phyloP scores from a whole-genome alignment of 345 rosid species.

The Heritiera littoralis region DNA sequence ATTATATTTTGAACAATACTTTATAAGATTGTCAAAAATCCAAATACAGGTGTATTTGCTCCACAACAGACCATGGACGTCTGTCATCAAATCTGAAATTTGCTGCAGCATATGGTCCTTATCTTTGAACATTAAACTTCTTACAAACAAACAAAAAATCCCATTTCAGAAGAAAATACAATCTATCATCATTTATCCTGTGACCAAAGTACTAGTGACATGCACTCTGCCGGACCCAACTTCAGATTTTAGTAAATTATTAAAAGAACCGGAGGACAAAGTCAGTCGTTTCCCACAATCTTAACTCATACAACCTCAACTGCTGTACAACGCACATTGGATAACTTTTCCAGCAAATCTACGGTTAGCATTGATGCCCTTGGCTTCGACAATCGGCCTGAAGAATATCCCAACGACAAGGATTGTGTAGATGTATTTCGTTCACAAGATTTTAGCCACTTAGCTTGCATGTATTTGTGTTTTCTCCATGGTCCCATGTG shows the following conservation, averaged over 20 bases:
- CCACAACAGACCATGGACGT: neutral
- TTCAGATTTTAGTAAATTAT: neutral
- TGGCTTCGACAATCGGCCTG: constrained; percentile 31
- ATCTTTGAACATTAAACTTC: neutral
- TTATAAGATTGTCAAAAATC: neutral
- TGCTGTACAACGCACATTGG: constrained; percentile 38
- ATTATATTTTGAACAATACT: too few species aligned
- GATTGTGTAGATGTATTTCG: constrained; percentile 27
- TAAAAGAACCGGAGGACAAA: neutral
- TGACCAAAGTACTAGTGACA: neutral
- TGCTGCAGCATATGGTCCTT: neutral
- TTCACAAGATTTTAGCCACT: constrained; percentile 45
- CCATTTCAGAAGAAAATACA: neutral
- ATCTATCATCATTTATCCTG: neutral
- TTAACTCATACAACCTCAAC: constrained; percentile 38
- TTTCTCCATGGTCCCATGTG: constrained; percentile 66
- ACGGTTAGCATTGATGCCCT: constrained; percentile 49
- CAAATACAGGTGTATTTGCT: neutral
- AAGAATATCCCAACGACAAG: constrained; percentile 18
- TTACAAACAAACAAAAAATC: too few species aligned
- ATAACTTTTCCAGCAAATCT: constrained; percentile 42
- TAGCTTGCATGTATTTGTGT: constrained; percentile 55
- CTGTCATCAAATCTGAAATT: neutral
- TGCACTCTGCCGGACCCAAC: neutral
- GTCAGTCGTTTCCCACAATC: neutral